These are phyloP conservation scores for Penicillium sp. DNA, from an alignment of 2,329 filamentous ascomycete species.

Conservation along the genomic window DNA sequence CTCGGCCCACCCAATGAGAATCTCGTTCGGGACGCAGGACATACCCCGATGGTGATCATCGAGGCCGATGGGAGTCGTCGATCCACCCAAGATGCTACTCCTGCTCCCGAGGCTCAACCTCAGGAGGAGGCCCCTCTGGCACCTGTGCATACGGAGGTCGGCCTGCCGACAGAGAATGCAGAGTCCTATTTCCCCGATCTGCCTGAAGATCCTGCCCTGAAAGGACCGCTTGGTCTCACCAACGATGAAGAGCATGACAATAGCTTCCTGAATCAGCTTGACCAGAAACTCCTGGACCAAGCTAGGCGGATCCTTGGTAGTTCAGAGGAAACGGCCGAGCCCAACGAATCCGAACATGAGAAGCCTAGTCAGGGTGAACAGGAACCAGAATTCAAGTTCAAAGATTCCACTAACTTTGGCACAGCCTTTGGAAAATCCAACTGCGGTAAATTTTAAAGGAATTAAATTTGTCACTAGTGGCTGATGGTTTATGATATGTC, in stretches of 20 bases:
- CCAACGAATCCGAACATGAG: slow-evolving; percentile 26
- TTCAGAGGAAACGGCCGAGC: slow-evolving; percentile 23
- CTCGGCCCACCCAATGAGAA: slow-evolving; percentile 41
- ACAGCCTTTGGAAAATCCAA: slow-evolving; percentile 42
- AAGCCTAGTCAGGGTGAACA: slow-evolving; percentile 26
- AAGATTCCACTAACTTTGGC: slow-evolving; percentile 49
- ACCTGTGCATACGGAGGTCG: slow-evolving; percentile 30
- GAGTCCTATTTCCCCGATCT: slow-evolving; percentile 44
- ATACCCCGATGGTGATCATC: slow-evolving; percentile 47
- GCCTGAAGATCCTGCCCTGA: slow-evolving; percentile 45
- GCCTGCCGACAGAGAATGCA: slow-evolving; percentile 38
- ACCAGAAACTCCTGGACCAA: slow-evolving; percentile 45
- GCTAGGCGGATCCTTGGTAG: slow-evolving; percentile 34
- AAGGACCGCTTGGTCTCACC: slow-evolving; percentile 44
- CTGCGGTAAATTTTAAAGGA: background rate
- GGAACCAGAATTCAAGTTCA: slow-evolving; percentile 44
- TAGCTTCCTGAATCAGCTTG: slow-evolving; percentile 43
- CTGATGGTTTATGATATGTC: slow-evolving; percentile 16
- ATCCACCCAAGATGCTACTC: slow-evolving; percentile 21
- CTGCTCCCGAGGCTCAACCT: slow-evolving; percentile 21
- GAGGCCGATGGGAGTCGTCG: slow-evolving; percentile 32
- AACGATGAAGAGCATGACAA: slow-evolving; percentile 43
- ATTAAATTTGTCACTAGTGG: background rate
- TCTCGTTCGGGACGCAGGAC: slow-evolving; percentile 43
- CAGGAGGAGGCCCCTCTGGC: slow-evolving; percentile 35